phyloP scores from a whole-genome alignment of 768 basidiomycete genomes.

The Mycena galericulata region DNA sequence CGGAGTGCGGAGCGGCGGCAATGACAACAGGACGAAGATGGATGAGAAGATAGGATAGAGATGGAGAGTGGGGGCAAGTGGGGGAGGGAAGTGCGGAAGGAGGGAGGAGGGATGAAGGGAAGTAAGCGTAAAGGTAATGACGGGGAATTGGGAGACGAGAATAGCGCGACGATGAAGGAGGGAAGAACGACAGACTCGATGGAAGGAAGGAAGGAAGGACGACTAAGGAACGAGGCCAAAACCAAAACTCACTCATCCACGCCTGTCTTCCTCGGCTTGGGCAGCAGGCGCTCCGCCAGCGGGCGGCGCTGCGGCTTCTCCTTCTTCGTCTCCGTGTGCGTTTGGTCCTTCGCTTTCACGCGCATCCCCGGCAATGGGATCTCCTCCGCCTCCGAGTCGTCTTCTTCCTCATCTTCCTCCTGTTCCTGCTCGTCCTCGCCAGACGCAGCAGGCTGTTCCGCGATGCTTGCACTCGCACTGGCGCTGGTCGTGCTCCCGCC shows the following conservation, averaged over 20 bases:
- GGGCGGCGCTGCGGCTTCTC: conserved; percentile 54
- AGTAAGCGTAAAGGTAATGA: too few relatives aligned
- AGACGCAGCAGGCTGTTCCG: not conserved
- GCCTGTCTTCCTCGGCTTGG: conserved; percentile 72
- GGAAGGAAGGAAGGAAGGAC: conserved; percentile 20
- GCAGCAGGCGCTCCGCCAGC: conserved; percentile 73
- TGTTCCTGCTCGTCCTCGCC: conserved; percentile 36
- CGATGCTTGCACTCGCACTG: not conserved
- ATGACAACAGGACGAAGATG: not conserved
- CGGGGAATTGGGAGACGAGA: too few relatives aligned
- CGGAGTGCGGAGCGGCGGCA: too few relatives aligned
- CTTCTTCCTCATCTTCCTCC: conserved; percentile 33
- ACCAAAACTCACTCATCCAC: conserved; percentile 72
- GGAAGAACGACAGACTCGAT: not conserved
- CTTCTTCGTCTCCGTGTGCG: too few relatives aligned
- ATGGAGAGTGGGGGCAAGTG: too few relatives aligned
- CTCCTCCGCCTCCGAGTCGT: conserved; percentile 32
- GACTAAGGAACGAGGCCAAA: conserved; percentile 9
- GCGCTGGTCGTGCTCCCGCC: conserved; percentile 4
- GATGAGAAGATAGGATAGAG: not conserved
- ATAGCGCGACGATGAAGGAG: too few relatives aligned
- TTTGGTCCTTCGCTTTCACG: conserved; percentile 52
- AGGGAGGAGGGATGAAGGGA: too few relatives aligned
- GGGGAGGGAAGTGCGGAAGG: too few relatives aligned
- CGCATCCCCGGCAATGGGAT: conserved; percentile 31